These are phyloP conservation scores for Juncus effusus DNA, from an alignment of 176 grass and related monocot species.

Conservation along the genomic window DNA sequence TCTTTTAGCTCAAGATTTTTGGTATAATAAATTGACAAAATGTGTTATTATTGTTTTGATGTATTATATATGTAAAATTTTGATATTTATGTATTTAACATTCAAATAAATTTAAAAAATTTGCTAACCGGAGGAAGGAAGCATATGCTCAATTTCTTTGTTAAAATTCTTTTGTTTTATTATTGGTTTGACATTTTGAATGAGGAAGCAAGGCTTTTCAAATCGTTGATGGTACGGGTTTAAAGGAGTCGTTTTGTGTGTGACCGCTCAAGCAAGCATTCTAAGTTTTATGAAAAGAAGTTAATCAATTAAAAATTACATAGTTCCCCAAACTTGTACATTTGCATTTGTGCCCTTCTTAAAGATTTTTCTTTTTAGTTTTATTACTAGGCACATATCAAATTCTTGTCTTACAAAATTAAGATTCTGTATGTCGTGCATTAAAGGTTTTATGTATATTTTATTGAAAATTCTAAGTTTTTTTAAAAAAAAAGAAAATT, in stretches of 20 bases:
- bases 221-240: conserved; percentile 17
- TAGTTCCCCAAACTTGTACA: neutral
- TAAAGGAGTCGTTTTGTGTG: conserved; percentile 6
- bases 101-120: too few species aligned
- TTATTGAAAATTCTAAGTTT: neutral
- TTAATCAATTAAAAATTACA: neutral
- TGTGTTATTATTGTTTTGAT: too few species aligned
- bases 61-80: too few species aligned
- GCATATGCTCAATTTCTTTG: too few species aligned
- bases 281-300: neutral
- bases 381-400: neutral
- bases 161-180: too few species aligned
- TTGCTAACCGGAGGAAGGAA: too few species aligned
- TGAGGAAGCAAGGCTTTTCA: conserved; percentile 7
- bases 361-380: conserved; percentile 2
- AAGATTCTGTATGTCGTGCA: neutral
- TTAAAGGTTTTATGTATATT: neutral
- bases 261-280: conserved; percentile 33
- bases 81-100: too few species aligned
- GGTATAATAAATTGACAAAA: too few species aligned
- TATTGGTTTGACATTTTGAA: neutral
- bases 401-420: too few species aligned
- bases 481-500: neutral
- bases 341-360: conserved; percentile 2
- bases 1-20: too few species aligned